phyloP scores from a whole-genome alignment of 345 rosid species.

The Aquilaria sinensis region DNA sequence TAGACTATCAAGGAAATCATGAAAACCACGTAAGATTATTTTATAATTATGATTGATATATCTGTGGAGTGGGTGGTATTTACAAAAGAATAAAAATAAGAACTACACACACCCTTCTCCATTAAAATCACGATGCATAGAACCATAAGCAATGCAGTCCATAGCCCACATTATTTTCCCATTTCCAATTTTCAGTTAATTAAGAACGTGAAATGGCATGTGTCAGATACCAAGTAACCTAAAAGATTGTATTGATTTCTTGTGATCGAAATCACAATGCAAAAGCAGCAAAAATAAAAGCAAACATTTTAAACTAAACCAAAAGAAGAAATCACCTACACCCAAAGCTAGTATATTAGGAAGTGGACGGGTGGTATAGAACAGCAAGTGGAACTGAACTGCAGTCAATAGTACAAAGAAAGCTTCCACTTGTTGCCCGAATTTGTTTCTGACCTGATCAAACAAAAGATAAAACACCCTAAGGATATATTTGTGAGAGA shows the following conservation, averaged over 20 bases:
- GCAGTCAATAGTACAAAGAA: constrained; percentile 80
- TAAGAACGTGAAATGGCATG: no score
- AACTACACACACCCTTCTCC: no score
- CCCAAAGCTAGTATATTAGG: constrained; percentile 85
- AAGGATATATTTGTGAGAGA: constrained; percentile 1
- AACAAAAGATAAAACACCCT: constrained; percentile 15
- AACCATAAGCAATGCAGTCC: no score
- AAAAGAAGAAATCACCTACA: constrained; percentile 52
- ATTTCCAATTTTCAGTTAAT: no score
- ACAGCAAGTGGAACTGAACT: constrained; percentile 87
- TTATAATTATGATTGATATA: no score
- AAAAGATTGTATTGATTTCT: background rate
- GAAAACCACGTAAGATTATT: no score
- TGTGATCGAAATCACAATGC: background rate
- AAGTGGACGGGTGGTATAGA: constrained; percentile 90
- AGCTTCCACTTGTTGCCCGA: constrained; percentile 91
- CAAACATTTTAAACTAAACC: constrained; percentile 8
- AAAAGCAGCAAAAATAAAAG: constrained; percentile 4
- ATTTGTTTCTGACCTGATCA: constrained; percentile 63
- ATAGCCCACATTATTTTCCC: no score
- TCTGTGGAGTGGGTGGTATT: no score
- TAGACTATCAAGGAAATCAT: no score
- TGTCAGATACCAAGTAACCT: background rate
- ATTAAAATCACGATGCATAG: no score
- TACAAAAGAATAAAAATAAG: no score